Evolutionary conservation across 441 rosid genomes (phyloP).

Genomic region (Euphorbia corollata): DNA sequence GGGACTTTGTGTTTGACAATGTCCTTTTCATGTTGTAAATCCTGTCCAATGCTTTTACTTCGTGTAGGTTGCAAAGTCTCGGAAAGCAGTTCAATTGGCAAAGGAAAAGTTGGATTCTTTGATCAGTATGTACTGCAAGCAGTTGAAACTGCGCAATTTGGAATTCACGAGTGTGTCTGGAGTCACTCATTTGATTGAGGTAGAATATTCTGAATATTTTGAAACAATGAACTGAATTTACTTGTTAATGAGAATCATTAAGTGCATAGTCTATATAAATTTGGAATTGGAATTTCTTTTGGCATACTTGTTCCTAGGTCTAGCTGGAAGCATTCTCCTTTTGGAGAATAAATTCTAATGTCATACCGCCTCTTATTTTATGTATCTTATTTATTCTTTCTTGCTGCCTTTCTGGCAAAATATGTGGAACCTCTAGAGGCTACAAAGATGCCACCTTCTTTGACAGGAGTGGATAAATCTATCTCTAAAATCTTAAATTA

Average conservation of each 20-base stretch:
- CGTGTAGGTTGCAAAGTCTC: slow-evolving; percentile 59
- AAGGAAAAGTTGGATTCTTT: slow-evolving; percentile 58
- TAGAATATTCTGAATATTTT: slow-evolving; percentile 14
- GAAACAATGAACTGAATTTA: neutral
- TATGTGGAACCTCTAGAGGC: neutral
- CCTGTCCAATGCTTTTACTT: slow-evolving; percentile 3
- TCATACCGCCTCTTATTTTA: too few relatives aligned
- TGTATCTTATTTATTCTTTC: too few relatives aligned
- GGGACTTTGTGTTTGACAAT: neutral
- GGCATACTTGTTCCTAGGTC: neutral
- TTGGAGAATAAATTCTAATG: neutral
- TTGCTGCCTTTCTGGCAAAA: too few relatives aligned
- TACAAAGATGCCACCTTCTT: slow-evolving; percentile 7
- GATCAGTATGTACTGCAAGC: slow-evolving; percentile 40
- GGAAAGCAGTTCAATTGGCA: slow-evolving; percentile 50
- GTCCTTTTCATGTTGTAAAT: slow-evolving; percentile 3
- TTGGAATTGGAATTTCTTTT: neutral
- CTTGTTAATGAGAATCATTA: neutral
- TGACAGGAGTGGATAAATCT: neutral
- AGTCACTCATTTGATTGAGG: slow-evolving; percentile 64
- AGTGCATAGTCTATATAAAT: neutral
- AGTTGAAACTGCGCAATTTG: slow-evolving; percentile 42
- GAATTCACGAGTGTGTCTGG: slow-evolving; percentile 55
- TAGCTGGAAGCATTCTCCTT: neutral
- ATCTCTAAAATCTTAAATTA: neutral